Base-by-base conservation (phyloP, 768 basidiomycete genomes). In the Lepiota brunneoincarnata region DNA sequence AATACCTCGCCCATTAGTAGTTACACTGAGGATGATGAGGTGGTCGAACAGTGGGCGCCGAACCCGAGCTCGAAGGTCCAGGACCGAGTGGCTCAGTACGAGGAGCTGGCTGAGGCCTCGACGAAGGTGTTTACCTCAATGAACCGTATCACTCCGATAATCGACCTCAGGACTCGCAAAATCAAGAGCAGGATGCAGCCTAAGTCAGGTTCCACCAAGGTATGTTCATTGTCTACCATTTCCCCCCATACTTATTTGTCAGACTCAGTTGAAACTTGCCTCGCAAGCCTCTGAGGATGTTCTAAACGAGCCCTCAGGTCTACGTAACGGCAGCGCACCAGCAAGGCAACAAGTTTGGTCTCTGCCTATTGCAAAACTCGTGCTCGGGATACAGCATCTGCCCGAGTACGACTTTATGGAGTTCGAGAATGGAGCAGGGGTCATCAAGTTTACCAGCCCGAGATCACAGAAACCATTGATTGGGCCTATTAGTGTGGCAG, bases 181-280 rank as follows among this genome's bases (percentile, higher is more conserved):
- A 36, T 40, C 23, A 54, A 48, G 28, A 28, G 18, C 12, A 34
- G 26, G 46, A 54, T 54, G 53, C 53, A 41, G 31, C 45, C 49
- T 31, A 51, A 42, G 28, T 26, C 26, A 11, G 40, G 39, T 21
- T 18, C 11, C 35, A 11, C 40, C 12, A 42, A 42, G 49, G 49
- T 51, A 18, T 17, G 45, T 18, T 18, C 10, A 31, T 10, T 4
- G 31, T 31, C 31, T 9, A 6, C 6, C 31, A 9, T 28, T 10
- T 31, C 7, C 31, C 31, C 31, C 31, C 31, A 10, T 31, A 9
- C 31, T 31, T 31, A 31, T 9, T 28, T 9, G 7, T 31, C 11
- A 9, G 7, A 10, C 31, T 10, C 9, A 38, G 35, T 9, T 11
- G n/a, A 49, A 21, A 20, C 47, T 21, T 6, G 21, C 28, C 1